phyloP scores from a whole-genome alignment of 805 yeast species.

The Priceomyces carsonii region DNA sequence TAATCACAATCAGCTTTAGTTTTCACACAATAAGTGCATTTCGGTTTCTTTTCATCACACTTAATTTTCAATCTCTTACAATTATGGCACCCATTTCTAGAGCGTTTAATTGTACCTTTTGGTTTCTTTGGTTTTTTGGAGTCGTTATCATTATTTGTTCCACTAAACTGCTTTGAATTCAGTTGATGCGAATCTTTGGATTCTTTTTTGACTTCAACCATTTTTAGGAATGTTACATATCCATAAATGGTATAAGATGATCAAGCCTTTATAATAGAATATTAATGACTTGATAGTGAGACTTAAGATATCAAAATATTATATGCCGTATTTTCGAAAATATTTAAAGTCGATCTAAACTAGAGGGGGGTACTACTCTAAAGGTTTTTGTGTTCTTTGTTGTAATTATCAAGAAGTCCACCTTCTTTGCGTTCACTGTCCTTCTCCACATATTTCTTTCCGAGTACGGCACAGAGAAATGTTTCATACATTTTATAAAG shows the following conservation, averaged over 20 bases:
- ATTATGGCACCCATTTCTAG: slow-evolving; percentile 60
- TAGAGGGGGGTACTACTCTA: neutral
- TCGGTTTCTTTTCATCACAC: slow-evolving; percentile 69
- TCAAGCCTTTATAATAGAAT: no score
- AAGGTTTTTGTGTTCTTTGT: neutral
- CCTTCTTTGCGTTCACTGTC: slow-evolving; percentile 48
- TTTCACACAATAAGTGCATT: slow-evolving; percentile 57
- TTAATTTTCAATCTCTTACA: slow-evolving; percentile 65
- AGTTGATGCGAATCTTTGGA: no score
- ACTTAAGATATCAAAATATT: no score
- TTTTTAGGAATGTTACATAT: no score
- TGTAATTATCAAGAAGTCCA: slow-evolving; percentile 25
- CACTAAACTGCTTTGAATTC: neutral
- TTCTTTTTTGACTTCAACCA: no score
- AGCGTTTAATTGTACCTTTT: slow-evolving; percentile 34
- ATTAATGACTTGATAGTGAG: no score
- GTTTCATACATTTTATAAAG: slow-evolving; percentile 57
- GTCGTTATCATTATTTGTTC: slow-evolving; percentile 2
- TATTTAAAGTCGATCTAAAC: no score
- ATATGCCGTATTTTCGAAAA: no score
- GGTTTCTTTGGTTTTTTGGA: slow-evolving; percentile 1
- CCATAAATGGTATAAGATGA: no score
- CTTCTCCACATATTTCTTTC: slow-evolving; percentile 53
- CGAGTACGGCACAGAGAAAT: slow-evolving; percentile 51
- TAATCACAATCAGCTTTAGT: slow-evolving; percentile 58